Percentiles rank a stretch among this genome's conserved stretches.
Evolutionary conservation across 257 asterid species (phyloP).

Genomic region (Rauvolfia tetraphylla): DNA sequence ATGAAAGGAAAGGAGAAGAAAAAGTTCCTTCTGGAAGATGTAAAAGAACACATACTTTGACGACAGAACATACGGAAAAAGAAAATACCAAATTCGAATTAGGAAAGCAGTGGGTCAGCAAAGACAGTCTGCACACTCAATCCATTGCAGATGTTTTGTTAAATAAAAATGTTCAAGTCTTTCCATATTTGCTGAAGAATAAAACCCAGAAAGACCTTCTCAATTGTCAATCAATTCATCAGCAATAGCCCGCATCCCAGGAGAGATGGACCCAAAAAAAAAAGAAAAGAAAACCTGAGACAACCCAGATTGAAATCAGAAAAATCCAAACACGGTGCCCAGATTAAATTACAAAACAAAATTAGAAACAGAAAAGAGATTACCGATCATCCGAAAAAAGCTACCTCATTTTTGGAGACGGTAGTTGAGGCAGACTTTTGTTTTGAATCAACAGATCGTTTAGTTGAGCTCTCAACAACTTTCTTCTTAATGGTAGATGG

Average conservation of each 20-base stretch:
- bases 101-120: background rate
- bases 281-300: background rate
- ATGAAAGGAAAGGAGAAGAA: background rate
- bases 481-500: constrained; percentile 50
- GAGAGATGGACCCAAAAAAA: no score
- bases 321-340: constrained; percentile 4
- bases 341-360: background rate
- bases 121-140: background rate
- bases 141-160: background rate
- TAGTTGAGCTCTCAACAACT: constrained; percentile 34
- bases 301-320: constrained; percentile 6
- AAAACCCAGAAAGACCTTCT: background rate
- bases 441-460: constrained; percentile 44
- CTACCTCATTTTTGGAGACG: constrained; percentile 35
- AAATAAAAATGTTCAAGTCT: background rate
- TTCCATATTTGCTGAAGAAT: background rate
- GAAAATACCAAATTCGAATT: no score
- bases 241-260: background rate
- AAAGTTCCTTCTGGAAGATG: background rate
- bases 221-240: background rate
- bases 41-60: background rate
- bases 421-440: constrained; percentile 30
- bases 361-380: background rate
- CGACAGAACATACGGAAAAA: background rate
- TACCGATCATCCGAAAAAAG: constrained; percentile 7